Evolutionary conservation across 306 rosid species (phyloP), one percentile per base, ranked within the genome.

Genomic region (Arachis stenosperma): DNA sequence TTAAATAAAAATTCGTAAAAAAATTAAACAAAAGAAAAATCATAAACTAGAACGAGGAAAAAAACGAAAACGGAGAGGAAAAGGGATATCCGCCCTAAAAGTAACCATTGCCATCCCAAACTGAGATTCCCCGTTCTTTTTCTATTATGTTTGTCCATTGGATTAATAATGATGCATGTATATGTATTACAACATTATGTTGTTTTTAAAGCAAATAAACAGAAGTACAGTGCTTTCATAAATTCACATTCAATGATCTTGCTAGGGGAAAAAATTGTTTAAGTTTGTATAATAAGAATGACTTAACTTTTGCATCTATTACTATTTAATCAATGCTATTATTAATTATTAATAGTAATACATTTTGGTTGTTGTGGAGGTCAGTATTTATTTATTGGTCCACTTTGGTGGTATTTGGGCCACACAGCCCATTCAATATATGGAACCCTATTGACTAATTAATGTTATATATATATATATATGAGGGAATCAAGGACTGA

Each of bases 351-450:
- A 27, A 11, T n/a, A 33, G 8, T 6, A 8, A 71, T 52, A 52
- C 70, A 48, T 65, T 10, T 67, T 54, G 42, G 30, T 7, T 22
- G 43, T 39, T 48, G 14, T 3, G 73, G 40, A 39, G 68, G 74
- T 69, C 44, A 69, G 48, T 6, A 63, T 74, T 5, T 29, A 47
- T 48, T 39, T 68, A 7, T 64, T 57, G 77, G 74, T 60, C 54
- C 70, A 65, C 62, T 40, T 64, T 27, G 65, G 50, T 7, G 12
- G 55, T 55, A 42, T 22, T 75, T 81, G 84, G 81, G 84, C 81
- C 74, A 48, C 74, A 48, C 17, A 61, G 81, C 65, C 60, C 75
- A 61, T 62, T 64, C 8, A 52, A 61, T 33, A 33, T 17, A 65
- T 9, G 51, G 9, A 70, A 64, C 46, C 60, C 54, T 63, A 70